Evolutionary conservation across 805 yeast species (phyloP), one percentile per base, ranked within the genome.

Genomic region (Hanseniaspora mollemarum): DNA sequence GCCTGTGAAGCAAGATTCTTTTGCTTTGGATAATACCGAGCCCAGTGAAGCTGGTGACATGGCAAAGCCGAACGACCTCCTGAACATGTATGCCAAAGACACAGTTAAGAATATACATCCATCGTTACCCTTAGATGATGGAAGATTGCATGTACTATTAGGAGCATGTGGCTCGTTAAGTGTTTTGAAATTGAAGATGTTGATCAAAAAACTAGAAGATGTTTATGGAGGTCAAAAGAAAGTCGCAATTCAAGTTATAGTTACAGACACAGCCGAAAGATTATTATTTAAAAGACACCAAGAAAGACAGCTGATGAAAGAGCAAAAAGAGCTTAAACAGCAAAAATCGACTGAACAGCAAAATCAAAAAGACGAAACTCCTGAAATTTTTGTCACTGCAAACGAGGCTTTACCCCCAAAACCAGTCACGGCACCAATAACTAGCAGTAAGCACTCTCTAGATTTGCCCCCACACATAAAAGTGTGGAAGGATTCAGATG

Each of bases 401-500:
- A 35, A n/a, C 1, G 33, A 16, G n/a, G 35, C 24, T 15, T 38
- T 39, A 60, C 73, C 51, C 52, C 56, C 41, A 67, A 46, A 28
- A 15, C 33, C n/a, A 24, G 28, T 8, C 1, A 16, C 3, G 19
- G 28, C 44, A 10, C 38, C 41, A 16, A 50, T 22, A 15, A 65
- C 65, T 78, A 67, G 66, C 8, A 40, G 21, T 16, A 43, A 40
- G 7, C 51, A 48, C 26, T 40, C 43, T 2, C 77, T 61, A 64
- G 80, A 73, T 60, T 64, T 69, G 29, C 75, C 87, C 21, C 73
- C 81, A 16, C 81, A 81, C 58, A 86, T 87, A 22, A 81, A 80
- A 54, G 77, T 88, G 16, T 90, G 97, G 97, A 75, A 88, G 60
- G 96, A 92, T 61, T 75, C 76, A 53, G 98, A 92, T 63, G 97